Evolutionary conservation across 225 moss, liverwort and hornwort species (phyloP), one percentile per base, ranked within the genome.

Genomic region (Antitrichia curtipendula): DNA sequence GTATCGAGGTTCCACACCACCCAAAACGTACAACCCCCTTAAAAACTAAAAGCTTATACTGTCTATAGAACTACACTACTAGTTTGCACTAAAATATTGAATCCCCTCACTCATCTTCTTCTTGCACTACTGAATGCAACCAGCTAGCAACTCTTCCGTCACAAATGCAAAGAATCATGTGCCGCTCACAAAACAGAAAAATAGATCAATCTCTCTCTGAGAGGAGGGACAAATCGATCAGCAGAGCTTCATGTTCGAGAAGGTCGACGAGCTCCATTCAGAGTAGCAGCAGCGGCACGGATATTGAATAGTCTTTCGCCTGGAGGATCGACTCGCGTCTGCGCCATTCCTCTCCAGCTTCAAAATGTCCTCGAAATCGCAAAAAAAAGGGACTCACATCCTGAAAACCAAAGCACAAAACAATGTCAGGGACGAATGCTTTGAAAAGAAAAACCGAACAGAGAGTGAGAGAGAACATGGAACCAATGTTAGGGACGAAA

Each of bases 241-340:
- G 45, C 80, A 62, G 80, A 70, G 86, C 80, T 79, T 80, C 84
- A 23, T 75, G 87, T 78, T 78, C 78, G 83, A 84, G 60, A 69
- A 49, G 56, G 84, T 50, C 81, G 82, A 38, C 65, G 68, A 73
- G 72, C 81, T 80, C 72, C 84, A 81, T 34, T 82, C 87, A 27
- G 77, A 86, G 61, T 75, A 69, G 89, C 78, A 69, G 89, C 78
- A 61, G 87, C 84, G 58, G 71, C 83, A 81, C 58, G 40, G 80
- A 36, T 80, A 54, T 47, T 38, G 84, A 47, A 79, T 70, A 57
- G 22, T 52, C 83, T 85, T 38, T 84, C 50, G 90, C 81, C 62
- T 93, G 94, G 91, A 94, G 94, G 94, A 94, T 93, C 92, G 94
- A 94, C 91, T 90, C 90, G 85, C 88, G 89, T 90, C 78, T 84